Conservation (phyloP, 257 asterid genomes). For the Jasminum sambac region DNA sequence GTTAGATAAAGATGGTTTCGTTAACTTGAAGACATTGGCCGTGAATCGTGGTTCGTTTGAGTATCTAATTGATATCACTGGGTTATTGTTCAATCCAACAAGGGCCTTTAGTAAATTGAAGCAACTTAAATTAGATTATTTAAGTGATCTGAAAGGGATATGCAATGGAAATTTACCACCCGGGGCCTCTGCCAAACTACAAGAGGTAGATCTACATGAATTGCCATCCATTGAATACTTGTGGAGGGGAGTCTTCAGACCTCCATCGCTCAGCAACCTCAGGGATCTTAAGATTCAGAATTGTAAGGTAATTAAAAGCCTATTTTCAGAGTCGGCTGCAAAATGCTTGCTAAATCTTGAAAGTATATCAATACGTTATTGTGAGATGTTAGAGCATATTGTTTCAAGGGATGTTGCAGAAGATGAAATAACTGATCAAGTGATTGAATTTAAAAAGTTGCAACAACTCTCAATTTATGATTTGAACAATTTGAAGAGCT, state of each 20-base stretch:
- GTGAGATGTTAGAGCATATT: conserved; percentile 10
- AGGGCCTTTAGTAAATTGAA: too few relatives aligned
- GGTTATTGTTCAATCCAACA: neutral
- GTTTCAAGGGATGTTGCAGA: neutral
- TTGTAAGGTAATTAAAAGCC: neutral
- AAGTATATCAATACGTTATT: neutral
- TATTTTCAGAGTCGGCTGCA: neutral
- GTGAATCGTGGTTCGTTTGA: neutral
- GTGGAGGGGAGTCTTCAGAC: conserved; percentile 7
- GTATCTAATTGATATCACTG: neutral
- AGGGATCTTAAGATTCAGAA: neutral
- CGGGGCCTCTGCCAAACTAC: conserved; percentile 9
- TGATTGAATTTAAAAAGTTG: conserved; percentile 3
- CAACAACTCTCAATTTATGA: neutral
- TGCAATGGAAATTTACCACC: neutral
- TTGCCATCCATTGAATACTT: neutral
- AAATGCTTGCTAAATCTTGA: conserved; percentile 13
- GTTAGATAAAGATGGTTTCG: conserved; percentile 10
- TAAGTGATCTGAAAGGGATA: too few relatives aligned
- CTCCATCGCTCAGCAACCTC: conserved; percentile 20
- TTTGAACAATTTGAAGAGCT: conserved; percentile 7
- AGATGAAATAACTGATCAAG: neutral
- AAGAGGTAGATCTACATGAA: neutral
- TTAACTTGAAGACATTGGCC: conserved; percentile 2
- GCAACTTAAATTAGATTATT: too few relatives aligned